These are phyloP conservation scores for Ophiorrhiza pumila DNA, from an alignment of 257 asterid species.

Conservation along the genomic window DNA sequence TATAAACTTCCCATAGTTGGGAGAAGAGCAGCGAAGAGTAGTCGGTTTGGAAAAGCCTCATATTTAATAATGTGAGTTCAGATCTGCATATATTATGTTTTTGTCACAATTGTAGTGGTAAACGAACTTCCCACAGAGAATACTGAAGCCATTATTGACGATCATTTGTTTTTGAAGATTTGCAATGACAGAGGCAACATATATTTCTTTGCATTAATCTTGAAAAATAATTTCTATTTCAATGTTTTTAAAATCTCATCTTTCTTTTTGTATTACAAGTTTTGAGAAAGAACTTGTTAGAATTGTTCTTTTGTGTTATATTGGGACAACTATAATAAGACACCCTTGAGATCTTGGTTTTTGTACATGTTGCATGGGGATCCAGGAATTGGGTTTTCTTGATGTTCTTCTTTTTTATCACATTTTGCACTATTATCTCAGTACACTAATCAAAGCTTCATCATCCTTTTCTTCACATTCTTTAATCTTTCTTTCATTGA, in stretches of 20 bases:
- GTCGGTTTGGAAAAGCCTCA: conserved; percentile 51
- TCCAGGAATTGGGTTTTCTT: neutral
- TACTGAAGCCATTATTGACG: neutral
- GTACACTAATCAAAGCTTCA: neutral
- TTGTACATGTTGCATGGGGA: neutral
- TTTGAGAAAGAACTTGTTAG: neutral
- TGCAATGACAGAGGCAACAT: neutral
- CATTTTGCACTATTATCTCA: neutral
- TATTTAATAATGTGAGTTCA: conserved; percentile 77
- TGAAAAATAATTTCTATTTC: neutral
- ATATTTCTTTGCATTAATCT: neutral
- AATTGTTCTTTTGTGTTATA: neutral
- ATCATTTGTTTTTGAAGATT: conserved; percentile 7
- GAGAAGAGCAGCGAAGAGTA: conserved; percentile 31
- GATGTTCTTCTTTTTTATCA: neutral
- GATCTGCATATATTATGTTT: conserved; percentile 11
- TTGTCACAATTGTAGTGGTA: conserved; percentile 9
- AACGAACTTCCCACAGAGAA: conserved; percentile 4
- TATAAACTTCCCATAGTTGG: conserved; percentile 67
- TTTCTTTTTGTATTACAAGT: too few relatives aligned
- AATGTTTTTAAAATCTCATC: neutral
- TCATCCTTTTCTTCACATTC: neutral
- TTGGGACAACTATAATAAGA: neutral
- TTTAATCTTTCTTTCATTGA: neutral
- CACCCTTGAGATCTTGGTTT: conserved; percentile 1